Percentiles rank a stretch among this genome's conserved stretches.
Conservation (phyloP, 2,329 filamentous ascomycete species). For the Sclerotinia sclerotiorum region DNA sequence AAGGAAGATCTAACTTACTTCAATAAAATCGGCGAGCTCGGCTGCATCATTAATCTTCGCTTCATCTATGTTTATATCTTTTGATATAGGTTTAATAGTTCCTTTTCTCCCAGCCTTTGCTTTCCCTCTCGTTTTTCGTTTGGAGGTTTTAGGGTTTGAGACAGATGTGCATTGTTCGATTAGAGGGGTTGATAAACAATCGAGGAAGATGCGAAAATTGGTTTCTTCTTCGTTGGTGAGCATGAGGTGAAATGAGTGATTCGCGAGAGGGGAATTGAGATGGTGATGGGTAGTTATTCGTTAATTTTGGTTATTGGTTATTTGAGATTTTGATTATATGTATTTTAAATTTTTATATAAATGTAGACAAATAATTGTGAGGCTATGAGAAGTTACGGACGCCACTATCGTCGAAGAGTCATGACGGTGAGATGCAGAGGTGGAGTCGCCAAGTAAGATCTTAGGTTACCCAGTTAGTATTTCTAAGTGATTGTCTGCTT, state of each 20-base stretch:
- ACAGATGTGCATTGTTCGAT: constrained; percentile 58
- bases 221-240: constrained; percentile 42
- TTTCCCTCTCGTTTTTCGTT: constrained; percentile 43
- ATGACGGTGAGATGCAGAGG: neutral
- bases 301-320: neutral
- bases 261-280: neutral
- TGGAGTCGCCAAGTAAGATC: neutral
- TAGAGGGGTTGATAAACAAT: constrained; percentile 69
- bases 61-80: constrained; percentile 15
- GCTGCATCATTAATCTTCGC: constrained; percentile 43
- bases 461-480: neutral
- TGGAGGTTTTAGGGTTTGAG: constrained; percentile 40
- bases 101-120: constrained; percentile 28
- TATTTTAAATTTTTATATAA: no score
- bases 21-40: constrained; percentile 74
- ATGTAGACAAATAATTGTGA: no score
- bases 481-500: neutral
- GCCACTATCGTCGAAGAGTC: neutral
- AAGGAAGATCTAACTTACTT: constrained; percentile 37
- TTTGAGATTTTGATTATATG: neutral
- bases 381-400: neutral
- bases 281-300: neutral
- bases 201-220: constrained; percentile 70
- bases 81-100: constrained; percentile 30
- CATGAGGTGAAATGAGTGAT: neutral